These are phyloP conservation scores for Ambrosiella beaveri DNA, from an alignment of 2,329 filamentous ascomycete genomes.

Conservation along the genomic window DNA sequence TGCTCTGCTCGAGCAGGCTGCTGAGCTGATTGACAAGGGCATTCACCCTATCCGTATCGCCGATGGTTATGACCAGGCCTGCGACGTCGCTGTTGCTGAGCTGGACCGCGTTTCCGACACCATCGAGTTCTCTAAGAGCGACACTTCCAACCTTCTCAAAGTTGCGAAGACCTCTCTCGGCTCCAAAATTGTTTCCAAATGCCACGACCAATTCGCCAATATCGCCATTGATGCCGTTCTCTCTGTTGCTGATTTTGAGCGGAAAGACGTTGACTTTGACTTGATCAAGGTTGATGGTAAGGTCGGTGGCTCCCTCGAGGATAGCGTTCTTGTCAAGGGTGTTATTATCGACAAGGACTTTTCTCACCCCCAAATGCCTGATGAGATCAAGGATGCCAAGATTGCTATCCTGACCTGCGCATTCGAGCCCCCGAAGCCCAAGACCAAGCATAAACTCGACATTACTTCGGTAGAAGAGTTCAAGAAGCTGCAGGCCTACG, in stretches of 20 bases:
- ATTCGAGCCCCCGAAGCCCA: constrained; percentile 97
- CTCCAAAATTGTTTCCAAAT: constrained; percentile 98
- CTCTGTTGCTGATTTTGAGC: constrained; percentile 86
- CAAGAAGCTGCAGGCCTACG: constrained; percentile 92
- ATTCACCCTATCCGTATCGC: constrained; percentile 98
- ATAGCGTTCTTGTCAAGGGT: constrained; percentile 87
- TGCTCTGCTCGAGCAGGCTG: constrained; percentile 86
- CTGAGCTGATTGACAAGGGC: constrained; percentile 97
- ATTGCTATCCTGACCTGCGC: constrained; percentile 94
- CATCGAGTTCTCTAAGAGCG: constrained; percentile 64
- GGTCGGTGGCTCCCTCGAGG: constrained; percentile 83
- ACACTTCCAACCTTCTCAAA: constrained; percentile 77
- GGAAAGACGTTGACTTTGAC: constrained; percentile 96
- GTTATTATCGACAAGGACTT: constrained; percentile 99
- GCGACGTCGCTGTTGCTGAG: constrained; percentile 86
- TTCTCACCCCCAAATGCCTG: constrained; percentile 97
- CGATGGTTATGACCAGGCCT: constrained; percentile 93
- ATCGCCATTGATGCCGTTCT: constrained; percentile 96
- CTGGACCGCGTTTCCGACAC: constrained; percentile 85
- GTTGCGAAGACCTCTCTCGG: constrained; percentile 91
- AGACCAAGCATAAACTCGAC: constrained; percentile 98
- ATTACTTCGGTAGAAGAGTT: constrained; percentile 96
- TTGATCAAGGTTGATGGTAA: constrained; percentile 99
- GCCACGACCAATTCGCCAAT: constrained; percentile 92
- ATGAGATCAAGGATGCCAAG: constrained; percentile 86